These are phyloP conservation scores for Batkoa obscura DNA, from an alignment of 371 early-diverging fungal genomes.

Conservation along the genomic window DNA sequence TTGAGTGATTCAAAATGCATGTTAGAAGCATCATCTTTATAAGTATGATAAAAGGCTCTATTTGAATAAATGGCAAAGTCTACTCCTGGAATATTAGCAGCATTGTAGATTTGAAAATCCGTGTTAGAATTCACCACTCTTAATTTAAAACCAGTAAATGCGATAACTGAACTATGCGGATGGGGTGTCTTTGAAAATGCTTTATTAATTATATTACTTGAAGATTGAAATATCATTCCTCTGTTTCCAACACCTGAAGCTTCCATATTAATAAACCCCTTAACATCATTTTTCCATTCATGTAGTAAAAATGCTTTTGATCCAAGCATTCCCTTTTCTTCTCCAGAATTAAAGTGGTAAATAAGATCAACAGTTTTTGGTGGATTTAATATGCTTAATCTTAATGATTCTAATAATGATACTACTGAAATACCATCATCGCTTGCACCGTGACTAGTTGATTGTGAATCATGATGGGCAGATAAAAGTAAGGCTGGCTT, in stretches of 20 bases:
- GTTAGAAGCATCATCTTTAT: too few relatives aligned
- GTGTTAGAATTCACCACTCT: conserved; percentile 47
- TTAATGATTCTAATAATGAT: conserved; percentile 31
- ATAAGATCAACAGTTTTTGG: conserved; percentile 38
- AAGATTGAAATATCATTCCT: conserved; percentile 42
- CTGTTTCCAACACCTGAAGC: conserved; percentile 64
- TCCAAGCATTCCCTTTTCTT: conserved; percentile 63
- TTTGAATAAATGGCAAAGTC: conserved; percentile 52
- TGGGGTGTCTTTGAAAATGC: conserved; percentile 19
- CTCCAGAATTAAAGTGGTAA: conserved; percentile 70
- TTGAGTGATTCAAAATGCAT: too few relatives aligned
- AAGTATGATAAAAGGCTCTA: conserved; percentile 50
- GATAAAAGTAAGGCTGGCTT: conserved; percentile 23
- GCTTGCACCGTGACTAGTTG: conserved; percentile 58
- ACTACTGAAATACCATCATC: conserved; percentile 69
- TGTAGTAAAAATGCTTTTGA: conserved; percentile 48
- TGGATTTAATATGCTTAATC: too few relatives aligned
- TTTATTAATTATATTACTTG: conserved; percentile 23
- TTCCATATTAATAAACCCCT: conserved; percentile 66
- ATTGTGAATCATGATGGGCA: conserved; percentile 40
- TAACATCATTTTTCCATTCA: conserved; percentile 49
- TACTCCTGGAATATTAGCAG: conserved; percentile 37
- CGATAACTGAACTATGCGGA: conserved; percentile 30
- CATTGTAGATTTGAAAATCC: conserved; percentile 37
- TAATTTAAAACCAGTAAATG: conserved; percentile 40